These are phyloP conservation scores for Wickerhamomyces strasburgensis DNA, from an alignment of 805 yeast genomes.

Conservation along the genomic window DNA sequence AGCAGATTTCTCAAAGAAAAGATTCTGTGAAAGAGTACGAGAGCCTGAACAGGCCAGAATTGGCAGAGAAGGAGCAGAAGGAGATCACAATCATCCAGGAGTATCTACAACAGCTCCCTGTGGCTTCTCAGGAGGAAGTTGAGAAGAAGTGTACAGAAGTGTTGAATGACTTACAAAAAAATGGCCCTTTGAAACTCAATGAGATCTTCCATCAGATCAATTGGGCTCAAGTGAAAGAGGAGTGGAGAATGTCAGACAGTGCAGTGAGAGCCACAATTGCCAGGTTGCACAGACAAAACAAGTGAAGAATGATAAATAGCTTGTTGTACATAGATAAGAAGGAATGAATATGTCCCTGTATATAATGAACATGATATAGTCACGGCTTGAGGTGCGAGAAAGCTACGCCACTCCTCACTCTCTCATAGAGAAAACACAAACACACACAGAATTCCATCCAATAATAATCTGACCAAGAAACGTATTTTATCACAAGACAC, in stretches of 20 bases:
- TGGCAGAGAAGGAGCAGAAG: constrained; percentile 46
- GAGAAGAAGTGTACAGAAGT: constrained; percentile 28
- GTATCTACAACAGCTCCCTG: constrained; percentile 38
- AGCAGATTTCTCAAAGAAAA: constrained; percentile 43
- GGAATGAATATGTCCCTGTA: no score
- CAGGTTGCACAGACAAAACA: constrained; percentile 15
- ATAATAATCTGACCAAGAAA: no score
- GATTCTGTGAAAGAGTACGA: constrained; percentile 46
- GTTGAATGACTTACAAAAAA: constrained; percentile 19
- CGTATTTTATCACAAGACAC: no score
- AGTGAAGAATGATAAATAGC: constrained; percentile 1
- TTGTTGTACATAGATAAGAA: no score
- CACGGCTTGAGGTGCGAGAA: no score
- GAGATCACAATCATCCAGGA: constrained; percentile 40
- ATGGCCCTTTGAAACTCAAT: constrained; percentile 23
- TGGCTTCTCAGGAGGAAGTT: constrained; percentile 43
- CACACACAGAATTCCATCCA: no score
- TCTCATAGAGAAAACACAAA: no score
- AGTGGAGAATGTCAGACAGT: constrained; percentile 34
- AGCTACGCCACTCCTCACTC: no score
- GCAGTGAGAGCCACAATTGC: constrained; percentile 29
- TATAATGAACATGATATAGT: no score
- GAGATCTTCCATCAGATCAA: constrained; percentile 29
- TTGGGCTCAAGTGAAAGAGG: constrained; percentile 29
- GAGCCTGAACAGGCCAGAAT: constrained; percentile 43